phyloP scores from a whole-genome alignment of 768 basidiomycete species.

The Boletus sp. region DNA sequence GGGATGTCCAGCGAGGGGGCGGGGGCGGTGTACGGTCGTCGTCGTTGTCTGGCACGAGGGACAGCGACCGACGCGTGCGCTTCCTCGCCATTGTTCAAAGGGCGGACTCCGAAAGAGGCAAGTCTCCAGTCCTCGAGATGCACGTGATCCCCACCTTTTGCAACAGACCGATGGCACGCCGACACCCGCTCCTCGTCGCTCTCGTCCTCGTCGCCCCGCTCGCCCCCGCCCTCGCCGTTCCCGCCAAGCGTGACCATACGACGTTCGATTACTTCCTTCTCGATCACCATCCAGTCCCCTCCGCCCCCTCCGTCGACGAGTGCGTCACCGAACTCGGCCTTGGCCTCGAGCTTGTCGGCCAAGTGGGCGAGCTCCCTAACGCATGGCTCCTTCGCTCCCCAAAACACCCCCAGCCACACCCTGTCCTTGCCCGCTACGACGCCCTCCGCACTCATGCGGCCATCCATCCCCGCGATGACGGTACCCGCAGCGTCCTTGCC shows the following conservation, averaged over 20 bases:
- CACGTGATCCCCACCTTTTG: slow-evolving; percentile 13
- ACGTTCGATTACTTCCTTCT: slow-evolving; percentile 83
- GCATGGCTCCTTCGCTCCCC: slow-evolving; percentile 76
- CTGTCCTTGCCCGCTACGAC: slow-evolving; percentile 48
- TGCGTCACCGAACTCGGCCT: slow-evolving; percentile 60
- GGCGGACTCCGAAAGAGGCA: slow-evolving; percentile 1
- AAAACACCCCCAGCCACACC: slow-evolving; percentile 30
- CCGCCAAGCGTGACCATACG: slow-evolving; percentile 47
- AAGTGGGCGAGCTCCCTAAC: slow-evolving; percentile 74
- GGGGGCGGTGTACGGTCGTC: slow-evolving; percentile 6
- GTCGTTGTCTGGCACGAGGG: slow-evolving; percentile 18
- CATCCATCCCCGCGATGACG: slow-evolving; percentile 35
- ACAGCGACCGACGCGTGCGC: slow-evolving; percentile 23
- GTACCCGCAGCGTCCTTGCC: slow-evolving; percentile 44
- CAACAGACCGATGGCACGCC: slow-evolving; percentile 9
- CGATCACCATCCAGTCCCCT: slow-evolving; percentile 53
- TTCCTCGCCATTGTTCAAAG: slow-evolving; percentile 25
- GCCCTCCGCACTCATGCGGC: slow-evolving; percentile 36
- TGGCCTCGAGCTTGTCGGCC: slow-evolving; percentile 86
- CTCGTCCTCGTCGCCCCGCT: slow-evolving; percentile 6
- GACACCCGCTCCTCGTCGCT: slow-evolving; percentile 7
- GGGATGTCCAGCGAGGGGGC: slow-evolving; percentile 4
- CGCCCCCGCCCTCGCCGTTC: slow-evolving; percentile 4
- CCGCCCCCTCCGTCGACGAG: slow-evolving; percentile 55
- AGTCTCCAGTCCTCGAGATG: background rate